Evolutionary conservation across 2,329 filamentous ascomycete genomes (phyloP).

Genomic region (Ophiostoma himal-ulmi): DNA sequence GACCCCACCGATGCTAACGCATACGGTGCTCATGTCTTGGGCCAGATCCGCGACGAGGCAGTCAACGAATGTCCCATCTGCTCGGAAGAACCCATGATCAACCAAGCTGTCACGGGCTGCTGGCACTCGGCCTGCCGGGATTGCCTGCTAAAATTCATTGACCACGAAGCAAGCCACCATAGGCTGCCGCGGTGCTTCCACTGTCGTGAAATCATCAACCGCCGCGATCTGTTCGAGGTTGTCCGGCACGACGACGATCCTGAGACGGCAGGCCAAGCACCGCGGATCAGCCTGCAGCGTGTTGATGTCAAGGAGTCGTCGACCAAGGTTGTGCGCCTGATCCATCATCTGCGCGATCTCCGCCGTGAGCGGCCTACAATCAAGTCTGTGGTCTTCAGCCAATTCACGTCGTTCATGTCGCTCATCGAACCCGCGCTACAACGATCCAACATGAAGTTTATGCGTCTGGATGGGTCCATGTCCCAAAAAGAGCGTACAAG

Average conservation of each 20-base stretch:
- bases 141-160: constrained; percentile 84
- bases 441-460: constrained; percentile 64
- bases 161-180: constrained; percentile 73
- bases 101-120: constrained; percentile 90
- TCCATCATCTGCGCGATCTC: constrained; percentile 66
- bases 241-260: constrained; percentile 64
- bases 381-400: constrained; percentile 91
- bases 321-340: constrained; percentile 77
- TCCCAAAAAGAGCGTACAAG: constrained; percentile 75
- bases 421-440: constrained; percentile 78
- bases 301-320: constrained; percentile 64
- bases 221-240: constrained; percentile 86
- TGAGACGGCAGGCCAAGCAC: constrained; percentile 38
- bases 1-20: constrained; percentile 57
- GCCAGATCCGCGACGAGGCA: constrained; percentile 85
- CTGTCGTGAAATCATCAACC: constrained; percentile 76
- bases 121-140: constrained; percentile 97
- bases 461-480: constrained; percentile 92
- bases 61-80: constrained; percentile 91
- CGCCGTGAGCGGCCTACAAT: constrained; percentile 60
- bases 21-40: constrained; percentile 81
- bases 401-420: constrained; percentile 94
- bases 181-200: constrained; percentile 80
- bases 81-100: constrained; percentile 89
- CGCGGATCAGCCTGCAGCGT: constrained; percentile 56